Evolutionary conservation across 768 basidiomycete genomes (phyloP), one percentile per base, ranked within the genome.

Genomic region (Crepidotus variabilis): DNA sequence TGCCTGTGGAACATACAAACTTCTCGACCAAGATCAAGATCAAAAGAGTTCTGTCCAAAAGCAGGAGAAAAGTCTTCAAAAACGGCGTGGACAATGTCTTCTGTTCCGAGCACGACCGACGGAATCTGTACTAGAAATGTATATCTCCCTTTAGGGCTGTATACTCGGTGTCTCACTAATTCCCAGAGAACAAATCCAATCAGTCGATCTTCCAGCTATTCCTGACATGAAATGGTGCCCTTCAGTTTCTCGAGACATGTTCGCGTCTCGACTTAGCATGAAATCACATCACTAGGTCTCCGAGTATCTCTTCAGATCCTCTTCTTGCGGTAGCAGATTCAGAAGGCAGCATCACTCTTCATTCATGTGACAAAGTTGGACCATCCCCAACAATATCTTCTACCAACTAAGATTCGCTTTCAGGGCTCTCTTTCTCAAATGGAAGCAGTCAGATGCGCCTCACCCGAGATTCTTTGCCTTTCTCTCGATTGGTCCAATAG

Each of bases 401-500:
- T 16, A 36, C 18, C n/a, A 23, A 14, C 13, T 46, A 16, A 63
- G 36, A 51, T 11, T 22, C 52, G 56, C 35, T 47, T 36, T 39
- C 65, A 84, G 83, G 69, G 65, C 50, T 66, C 57, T 55, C 63
- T 88, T 22, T 57, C 66, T 6, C 68, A 63, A 45, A 58, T 76
- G n/a, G 69, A 78, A 24, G 71, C 72, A 13, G 69, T 88, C 22
- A 67, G 70, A 24, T 84, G 84, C 55, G 73, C 77, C 72, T 23
- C 84, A 0, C 67, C 80, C 0, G 80, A 86, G 23, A 78, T 79
- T 0, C 74, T 99, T 1, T 95, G 92, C 64, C 83, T 99, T 16
- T 98, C 94, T 8, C 72, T 98, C 23, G 97, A 98, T 69, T 99
- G 94, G 93, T 89, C 90, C 0, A 88, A 89, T 62, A 81, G 90